These are phyloP conservation scores for Boletus reticuloceps DNA, from an alignment of 768 basidiomycete genomes.

Conservation along the genomic window DNA sequence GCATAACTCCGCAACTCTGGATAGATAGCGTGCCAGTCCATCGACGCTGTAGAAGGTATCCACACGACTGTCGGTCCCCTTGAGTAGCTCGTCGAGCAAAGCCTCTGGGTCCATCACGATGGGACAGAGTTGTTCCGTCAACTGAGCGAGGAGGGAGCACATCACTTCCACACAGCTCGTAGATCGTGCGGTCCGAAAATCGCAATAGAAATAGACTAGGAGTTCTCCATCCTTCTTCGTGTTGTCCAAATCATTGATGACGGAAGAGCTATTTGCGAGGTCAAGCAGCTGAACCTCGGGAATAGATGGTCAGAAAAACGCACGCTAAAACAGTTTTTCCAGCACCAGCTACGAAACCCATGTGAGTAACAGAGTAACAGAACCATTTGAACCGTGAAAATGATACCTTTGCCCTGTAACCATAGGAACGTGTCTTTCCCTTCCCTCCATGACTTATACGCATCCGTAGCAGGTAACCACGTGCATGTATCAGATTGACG, in stretches of 20 bases:
- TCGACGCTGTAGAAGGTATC: conserved; percentile 1
- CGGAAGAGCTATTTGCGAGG: not conserved
- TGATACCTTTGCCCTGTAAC: conserved; percentile 14
- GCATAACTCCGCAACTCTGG: not conserved
- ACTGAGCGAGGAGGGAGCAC: conserved; percentile 20
- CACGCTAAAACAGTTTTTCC: conserved; percentile 1
- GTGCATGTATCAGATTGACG: conserved; percentile 12
- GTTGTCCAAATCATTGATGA: not conserved
- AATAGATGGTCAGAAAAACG: not conserved
- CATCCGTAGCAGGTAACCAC: conserved; percentile 5
- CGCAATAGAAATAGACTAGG: conserved; percentile 23
- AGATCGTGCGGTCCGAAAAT: conserved; percentile 11
- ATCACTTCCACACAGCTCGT: conserved; percentile 13
- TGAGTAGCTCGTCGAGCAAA: conserved; percentile 4
- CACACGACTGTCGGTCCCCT: not conserved
- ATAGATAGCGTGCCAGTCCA: conserved; percentile 1
- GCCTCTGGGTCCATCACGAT: not conserved
- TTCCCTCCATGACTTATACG: conserved; percentile 5
- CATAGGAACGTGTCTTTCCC: conserved; percentile 8
- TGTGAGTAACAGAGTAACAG: too few species aligned
- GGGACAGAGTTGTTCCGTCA: not conserved
- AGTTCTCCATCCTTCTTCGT: not conserved
- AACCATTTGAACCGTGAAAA: too few species aligned
- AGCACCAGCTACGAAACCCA: not conserved
- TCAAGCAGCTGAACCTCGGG: not conserved